Evolutionary conservation across 495 filamentous ascomycete genomes (phyloP).

Genomic region (Annulohypoxylon bovei): DNA sequence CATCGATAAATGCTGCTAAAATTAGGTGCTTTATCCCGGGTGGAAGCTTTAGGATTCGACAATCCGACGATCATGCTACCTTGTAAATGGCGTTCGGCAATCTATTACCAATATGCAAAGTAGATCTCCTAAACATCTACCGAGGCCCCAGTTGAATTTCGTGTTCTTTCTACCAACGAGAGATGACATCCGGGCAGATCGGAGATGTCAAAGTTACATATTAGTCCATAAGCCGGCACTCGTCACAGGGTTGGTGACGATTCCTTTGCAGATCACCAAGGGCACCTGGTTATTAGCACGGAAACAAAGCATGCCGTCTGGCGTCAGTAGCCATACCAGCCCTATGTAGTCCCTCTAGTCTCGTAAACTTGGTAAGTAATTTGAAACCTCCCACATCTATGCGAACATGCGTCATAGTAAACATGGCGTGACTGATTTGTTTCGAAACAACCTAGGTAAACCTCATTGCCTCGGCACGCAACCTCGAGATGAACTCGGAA

Average conservation of each 20-base stretch:
- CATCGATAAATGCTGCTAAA: background rate
- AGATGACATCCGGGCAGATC: background rate
- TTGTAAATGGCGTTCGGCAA: conserved; percentile 4
- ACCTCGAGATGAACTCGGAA: background rate
- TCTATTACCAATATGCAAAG: background rate
- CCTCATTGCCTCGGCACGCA: background rate
- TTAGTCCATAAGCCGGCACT: background rate
- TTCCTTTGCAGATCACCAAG: background rate
- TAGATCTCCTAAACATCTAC: conserved; percentile 6
- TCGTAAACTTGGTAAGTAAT: background rate
- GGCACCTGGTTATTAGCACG: background rate
- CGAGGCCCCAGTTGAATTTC: conserved; percentile 4
- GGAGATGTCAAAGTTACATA: background rate
- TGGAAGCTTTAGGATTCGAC: background rate
- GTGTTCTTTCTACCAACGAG: background rate
- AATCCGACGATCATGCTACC: background rate
- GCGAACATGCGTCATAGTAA: background rate
- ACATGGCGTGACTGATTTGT: background rate
- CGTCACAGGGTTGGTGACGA: conserved; percentile 5
- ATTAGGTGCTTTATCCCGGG: background rate
- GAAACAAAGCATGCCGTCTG: background rate
- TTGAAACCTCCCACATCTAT: background rate
- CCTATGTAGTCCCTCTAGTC: background rate
- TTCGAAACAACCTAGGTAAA: background rate
- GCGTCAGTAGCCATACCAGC: background rate